Evolutionary conservation across 2,329 filamentous ascomycete genomes (phyloP), one percentile per base, ranked within the genome.

Genomic region (Nectriaceae sp.): DNA sequence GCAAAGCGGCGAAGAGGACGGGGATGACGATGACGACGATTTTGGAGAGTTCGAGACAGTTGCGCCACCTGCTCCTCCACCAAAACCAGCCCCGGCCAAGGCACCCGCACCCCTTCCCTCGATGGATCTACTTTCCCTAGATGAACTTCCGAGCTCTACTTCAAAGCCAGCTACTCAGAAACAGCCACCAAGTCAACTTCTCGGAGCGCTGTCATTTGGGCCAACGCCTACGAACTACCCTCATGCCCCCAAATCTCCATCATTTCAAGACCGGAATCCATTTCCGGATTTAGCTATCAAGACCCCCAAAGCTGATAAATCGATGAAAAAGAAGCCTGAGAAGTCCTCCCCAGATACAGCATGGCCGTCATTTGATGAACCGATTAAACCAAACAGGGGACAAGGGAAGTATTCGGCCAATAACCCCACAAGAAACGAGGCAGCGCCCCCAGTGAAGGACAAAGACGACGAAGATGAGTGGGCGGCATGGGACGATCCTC

Each of bases 11-110:
- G 70, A 70, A 11, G 73, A 70, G 5, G 69, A 71, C n/a, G 67
- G 79, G 19, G 76, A 78, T 40, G 79, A 79, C 24, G 78, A 82
- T 26, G 61, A 66, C 20, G 70, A 70, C 5, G 75, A 78, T 16
- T 77, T 78, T 69, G 83, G 82, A 13, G 81, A 84, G 40, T 85
- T 85, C 58, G 80, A 84, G 62, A 75, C 73, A 18, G 76, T 75
- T 2, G 49, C 56, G 37, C 42, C 60, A 21, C 33, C 50, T 36
- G 37, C 37, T 5, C 37, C 37, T 21, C 16, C 19, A 18, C 19
- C 37, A 18, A 39, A 33, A 38, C 42, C 45, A 22, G 40, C 53
- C 10, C 44, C 51, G 3, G 40, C 44, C 11, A 44, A 39, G 21
- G 24, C 40, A 19, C 22, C 40, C 11, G 42, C 55, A 13, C 40